Base-by-base conservation (phyloP, 139 green algal genomes). In the Haematococcus lacustris region DNA sequence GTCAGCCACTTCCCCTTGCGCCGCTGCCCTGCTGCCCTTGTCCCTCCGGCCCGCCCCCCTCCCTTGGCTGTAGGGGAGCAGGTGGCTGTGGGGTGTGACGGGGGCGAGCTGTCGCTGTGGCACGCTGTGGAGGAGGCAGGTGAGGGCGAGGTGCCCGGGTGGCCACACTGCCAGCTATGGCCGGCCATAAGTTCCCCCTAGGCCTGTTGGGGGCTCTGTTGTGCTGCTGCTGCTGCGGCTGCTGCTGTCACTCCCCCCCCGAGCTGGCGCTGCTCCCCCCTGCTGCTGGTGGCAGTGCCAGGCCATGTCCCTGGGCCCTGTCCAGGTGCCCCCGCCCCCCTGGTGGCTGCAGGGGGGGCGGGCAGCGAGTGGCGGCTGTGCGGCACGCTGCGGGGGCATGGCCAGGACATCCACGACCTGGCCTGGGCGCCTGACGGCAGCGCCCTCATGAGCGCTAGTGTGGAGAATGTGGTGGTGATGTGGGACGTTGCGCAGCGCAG, bases 321-420 rank as follows among this genome's bases (percentile, higher is more conserved):
- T n/a, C n/a, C n/a, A n/a, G n/a, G n/a, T n/a, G n/a, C n/a, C n/a
- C n/a, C n/a, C n/a, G n/a, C n/a, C n/a, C n/a, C n/a, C n/a, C n/a
- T n/a, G n/a, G n/a, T n/a, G n/a, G 6, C 28, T 66, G 59, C 62
- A 68, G 33, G 5, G 7, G 39, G 26, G 4, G 17, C 23, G 21
- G 37, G 3, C n/a, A 35, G 40, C 64, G 43, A 35, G 9, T 78
- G 66, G 71, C 40, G 40, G 37, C 30, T 64, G 38, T 30, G 17
- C 3, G 59, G 60, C 23, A 23, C 38, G 3, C 73, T 86, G 57
- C 77, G 86, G 34, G 88, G 88, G 21, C 90, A 96, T 73, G 64
- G 70, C 17, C 82, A 89, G 40, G 95, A 99, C 82, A 90, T 98
- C 28, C 78, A 90, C 71, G 95, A 98, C 71, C 17, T 98, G 38